These are phyloP conservation scores for Colletotrichum theobromicola DNA, from an alignment of 2,329 filamentous ascomycete genomes.

Conservation along the genomic window DNA sequence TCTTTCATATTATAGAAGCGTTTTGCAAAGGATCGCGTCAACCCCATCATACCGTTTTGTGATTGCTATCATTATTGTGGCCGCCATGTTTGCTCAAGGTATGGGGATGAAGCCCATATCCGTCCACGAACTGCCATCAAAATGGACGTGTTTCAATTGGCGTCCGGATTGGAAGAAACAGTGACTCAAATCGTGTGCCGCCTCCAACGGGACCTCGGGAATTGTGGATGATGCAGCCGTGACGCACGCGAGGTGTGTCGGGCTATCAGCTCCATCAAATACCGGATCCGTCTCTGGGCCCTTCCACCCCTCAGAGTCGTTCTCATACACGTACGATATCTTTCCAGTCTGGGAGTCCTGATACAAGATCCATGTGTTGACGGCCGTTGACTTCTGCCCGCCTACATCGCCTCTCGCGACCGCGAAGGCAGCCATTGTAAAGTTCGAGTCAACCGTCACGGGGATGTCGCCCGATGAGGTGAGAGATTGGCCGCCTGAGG, in stretches of 20 bases:
- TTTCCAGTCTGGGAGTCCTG: slow-evolving; percentile 24
- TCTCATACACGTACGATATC: slow-evolving; percentile 23
- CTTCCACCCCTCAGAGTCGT: slow-evolving; percentile 21
- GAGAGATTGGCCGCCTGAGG: background rate
- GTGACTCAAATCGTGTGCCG: slow-evolving; percentile 9
- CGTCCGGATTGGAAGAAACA: slow-evolving; percentile 17
- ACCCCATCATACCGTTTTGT: background rate
- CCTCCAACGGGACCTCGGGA: background rate
- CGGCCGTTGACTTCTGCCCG: slow-evolving; percentile 1
- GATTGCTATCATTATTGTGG: background rate
- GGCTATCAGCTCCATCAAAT: slow-evolving; percentile 8
- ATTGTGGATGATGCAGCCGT: slow-evolving; percentile 2
- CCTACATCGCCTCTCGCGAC: slow-evolving; percentile 9
- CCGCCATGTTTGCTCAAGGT: background rate
- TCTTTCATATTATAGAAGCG: background rate
- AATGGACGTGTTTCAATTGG: slow-evolving; percentile 9
- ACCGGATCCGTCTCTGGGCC: slow-evolving; percentile 9
- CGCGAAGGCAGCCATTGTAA: slow-evolving; percentile 24
- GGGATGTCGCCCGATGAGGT: background rate
- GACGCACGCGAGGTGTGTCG: slow-evolving; percentile 18
- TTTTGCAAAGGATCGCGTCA: background rate
- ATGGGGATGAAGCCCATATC: slow-evolving; percentile 13
- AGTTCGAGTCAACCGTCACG: slow-evolving; percentile 20
- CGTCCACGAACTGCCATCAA: slow-evolving; percentile 12
- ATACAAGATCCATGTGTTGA: slow-evolving; percentile 27